Percentiles rank a stretch among this genome's conserved stretches.
phyloP scores from a whole-genome alignment of 768 basidiomycete genomes.

The Xerocomellus dryophilus region DNA sequence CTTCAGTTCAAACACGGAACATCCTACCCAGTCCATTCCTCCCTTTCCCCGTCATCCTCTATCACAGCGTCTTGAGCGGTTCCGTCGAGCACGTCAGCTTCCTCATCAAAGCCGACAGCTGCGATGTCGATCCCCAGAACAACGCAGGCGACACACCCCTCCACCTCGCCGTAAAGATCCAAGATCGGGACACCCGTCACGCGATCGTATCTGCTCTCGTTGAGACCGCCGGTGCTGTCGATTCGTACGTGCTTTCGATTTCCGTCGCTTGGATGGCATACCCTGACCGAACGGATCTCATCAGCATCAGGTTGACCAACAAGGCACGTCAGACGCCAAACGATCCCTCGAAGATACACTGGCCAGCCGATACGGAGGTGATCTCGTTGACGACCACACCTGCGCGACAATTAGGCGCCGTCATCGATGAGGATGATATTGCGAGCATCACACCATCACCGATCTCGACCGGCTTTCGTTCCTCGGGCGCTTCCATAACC shows the following conservation, averaged over 20 bases:
- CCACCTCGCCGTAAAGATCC: slow-evolving; percentile 26
- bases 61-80: slow-evolving; percentile 18
- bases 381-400: slow-evolving; percentile 20
- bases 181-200: slow-evolving; percentile 10
- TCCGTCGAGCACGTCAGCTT: slow-evolving; percentile 20
- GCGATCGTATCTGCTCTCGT: slow-evolving; percentile 25
- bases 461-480: neutral
- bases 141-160: slow-evolving; percentile 26
- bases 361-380: slow-evolving; percentile 15
- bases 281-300: neutral
- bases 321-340: slow-evolving; percentile 29
- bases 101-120: slow-evolving; percentile 25
- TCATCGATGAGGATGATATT: slow-evolving; percentile 16
- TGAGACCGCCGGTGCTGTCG: slow-evolving; percentile 20
- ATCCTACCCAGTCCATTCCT: slow-evolving; percentile 52
- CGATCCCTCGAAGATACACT: slow-evolving; percentile 21
- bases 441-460: slow-evolving; percentile 2
- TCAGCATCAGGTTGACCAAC: slow-evolving; percentile 24
- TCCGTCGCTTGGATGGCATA: neutral
- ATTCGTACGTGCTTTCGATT: slow-evolving; percentile 18
- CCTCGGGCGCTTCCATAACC: neutral
- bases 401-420: slow-evolving; percentile 3
- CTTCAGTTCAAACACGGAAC: neutral
- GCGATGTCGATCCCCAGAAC: slow-evolving; percentile 30
- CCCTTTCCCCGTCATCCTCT: neutral